A percentile compares a stretch with the other conserved stretches of the same genome.
Evolutionary conservation across 331 rosid genomes (phyloP).

Genomic region (Malus hybrid): DNA sequence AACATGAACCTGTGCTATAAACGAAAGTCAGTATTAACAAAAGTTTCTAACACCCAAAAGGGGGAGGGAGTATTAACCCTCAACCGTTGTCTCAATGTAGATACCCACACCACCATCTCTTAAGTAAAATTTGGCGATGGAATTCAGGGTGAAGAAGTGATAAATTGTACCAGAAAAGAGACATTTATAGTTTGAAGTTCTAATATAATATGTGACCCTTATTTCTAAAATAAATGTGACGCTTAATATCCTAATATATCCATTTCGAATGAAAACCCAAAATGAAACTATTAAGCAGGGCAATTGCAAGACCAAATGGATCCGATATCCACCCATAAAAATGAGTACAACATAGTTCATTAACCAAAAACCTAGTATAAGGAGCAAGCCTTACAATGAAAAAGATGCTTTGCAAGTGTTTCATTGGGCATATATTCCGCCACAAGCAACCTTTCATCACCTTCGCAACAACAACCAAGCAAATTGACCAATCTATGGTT

Average conservation of each 20-base stretch:
- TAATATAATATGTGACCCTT: background rate
- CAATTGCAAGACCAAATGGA: background rate
- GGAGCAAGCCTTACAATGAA: conserved; percentile 55
- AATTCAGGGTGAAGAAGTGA: background rate
- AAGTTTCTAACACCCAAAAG: background rate
- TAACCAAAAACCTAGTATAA: background rate
- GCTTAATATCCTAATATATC: background rate
- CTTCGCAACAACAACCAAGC: conserved; percentile 76
- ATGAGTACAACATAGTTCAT: background rate
- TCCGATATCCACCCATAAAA: background rate
- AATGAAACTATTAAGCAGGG: background rate
- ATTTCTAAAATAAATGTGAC: background rate
- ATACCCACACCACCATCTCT: background rate
- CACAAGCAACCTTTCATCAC: conserved; percentile 77
- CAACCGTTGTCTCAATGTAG: background rate
- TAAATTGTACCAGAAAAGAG: background rate
- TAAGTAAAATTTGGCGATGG: background rate
- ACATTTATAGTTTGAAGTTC: background rate
- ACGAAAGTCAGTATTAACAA: background rate
- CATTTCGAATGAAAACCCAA: background rate
- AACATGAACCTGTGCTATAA: background rate
- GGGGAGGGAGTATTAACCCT: background rate
- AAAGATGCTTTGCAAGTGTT: conserved; percentile 82
- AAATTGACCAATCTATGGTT: conserved; percentile 67
- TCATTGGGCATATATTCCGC: conserved; percentile 82